Evolutionary conservation across 2,329 filamentous ascomycete species (phyloP), one percentile per base, ranked within the genome.

Genomic region (Penicillium paneum): DNA sequence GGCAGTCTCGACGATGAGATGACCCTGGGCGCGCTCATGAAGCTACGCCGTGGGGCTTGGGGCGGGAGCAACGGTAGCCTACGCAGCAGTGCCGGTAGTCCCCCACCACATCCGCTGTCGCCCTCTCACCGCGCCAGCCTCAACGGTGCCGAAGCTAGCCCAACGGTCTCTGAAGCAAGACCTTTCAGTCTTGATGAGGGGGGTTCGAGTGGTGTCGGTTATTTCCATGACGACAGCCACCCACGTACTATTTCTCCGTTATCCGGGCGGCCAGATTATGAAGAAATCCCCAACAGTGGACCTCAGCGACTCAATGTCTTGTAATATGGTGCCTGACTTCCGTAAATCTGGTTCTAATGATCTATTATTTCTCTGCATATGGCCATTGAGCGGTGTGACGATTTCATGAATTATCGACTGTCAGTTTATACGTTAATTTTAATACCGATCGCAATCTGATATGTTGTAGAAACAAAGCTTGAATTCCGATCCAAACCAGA

Each of bases 61-160:
- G 90, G 90, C 24, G 88, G 89, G 5, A 94, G 90, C 54, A 88
- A 90, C 64, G 85, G 81, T 1, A 93, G 89, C 64, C 74, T 91
- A 6, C 79, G 79, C 48, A 88, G 83, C 59, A 71, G 72, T 57
- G 71, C 71, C 21, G 70, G 68, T 42, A 77, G 74, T 53, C 72
- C 73, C 40, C 76, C 76, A 17, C 74, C 75, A 2, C 65, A 74
- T 52, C 66, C 69, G 51, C 49, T 69, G 43, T 51, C 68, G 21
- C 55, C 66, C 12, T 69, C 72, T 15, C 67, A 71, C 39, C 71
- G 70, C 24, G 68, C 63, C 19, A 74, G 69, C 52, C 73, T 74
- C 53, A 65, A 66, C 19, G 68, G 58, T 8, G 61, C 72, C 5
- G 71, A 74, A 49, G 65, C 60, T 21, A 71, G 67, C 29, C 68